Evolutionary conservation across 306 rosid species (phyloP).

Genomic region (Cucurbita argyrosperma): DNA sequence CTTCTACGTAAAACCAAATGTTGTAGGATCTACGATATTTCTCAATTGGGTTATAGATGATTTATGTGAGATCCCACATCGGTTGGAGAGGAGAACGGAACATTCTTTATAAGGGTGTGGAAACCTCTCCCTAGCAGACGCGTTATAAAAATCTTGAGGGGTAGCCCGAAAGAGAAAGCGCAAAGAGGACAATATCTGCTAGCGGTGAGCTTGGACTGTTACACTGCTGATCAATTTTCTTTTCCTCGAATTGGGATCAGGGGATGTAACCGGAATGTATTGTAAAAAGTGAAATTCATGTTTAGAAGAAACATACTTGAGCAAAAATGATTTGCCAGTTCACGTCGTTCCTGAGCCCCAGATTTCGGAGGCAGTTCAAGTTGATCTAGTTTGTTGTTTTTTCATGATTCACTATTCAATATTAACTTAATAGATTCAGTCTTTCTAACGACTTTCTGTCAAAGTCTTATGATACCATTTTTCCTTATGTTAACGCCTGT

Average conservation of each 20-base stretch:
- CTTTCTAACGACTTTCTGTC: background rate
- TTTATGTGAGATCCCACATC: too few species aligned
- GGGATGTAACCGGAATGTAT: background rate
- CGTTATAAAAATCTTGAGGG: too few species aligned
- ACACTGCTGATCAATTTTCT: background rate
- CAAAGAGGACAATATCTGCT: too few species aligned
- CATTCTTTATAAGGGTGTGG: too few species aligned
- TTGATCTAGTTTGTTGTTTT: background rate
- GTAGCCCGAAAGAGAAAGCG: too few species aligned
- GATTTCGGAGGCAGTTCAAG: background rate
- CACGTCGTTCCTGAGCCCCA: background rate
- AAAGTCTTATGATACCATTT: background rate
- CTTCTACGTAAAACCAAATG: background rate
- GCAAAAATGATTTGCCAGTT: background rate
- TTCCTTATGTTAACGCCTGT: background rate
- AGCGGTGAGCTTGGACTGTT: too few species aligned
- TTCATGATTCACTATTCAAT: background rate
- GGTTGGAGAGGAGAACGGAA: too few species aligned
- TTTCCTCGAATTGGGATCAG: background rate
- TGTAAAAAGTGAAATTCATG: background rate
- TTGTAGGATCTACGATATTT: background rate
- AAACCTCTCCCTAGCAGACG: too few species aligned
- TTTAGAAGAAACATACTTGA: background rate
- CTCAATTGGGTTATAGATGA: background rate
- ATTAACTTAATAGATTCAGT: background rate